Percentiles rank a stretch among this genome's conserved stretches.
Conservation (phyloP, 2,329 filamentous ascomycete genomes). For the Microcyclosporella mali region DNA sequence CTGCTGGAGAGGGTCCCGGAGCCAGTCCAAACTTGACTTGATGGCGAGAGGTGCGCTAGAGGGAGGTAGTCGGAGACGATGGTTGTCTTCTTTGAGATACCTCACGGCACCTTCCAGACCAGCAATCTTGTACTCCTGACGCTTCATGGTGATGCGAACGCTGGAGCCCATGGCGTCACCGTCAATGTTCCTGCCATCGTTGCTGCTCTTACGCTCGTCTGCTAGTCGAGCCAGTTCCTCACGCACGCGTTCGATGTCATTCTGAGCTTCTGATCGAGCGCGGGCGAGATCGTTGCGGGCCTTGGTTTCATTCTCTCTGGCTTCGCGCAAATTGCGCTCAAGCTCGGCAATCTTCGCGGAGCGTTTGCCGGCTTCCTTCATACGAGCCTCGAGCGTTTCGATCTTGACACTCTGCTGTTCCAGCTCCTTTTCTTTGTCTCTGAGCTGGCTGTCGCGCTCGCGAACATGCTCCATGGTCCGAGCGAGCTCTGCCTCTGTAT, state of each 20-base stretch:
- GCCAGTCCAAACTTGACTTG: conserved; percentile 50
- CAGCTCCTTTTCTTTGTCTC: conserved; percentile 62
- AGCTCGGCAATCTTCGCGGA: conserved; percentile 62
- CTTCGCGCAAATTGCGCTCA: conserved; percentile 40
- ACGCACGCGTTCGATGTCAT: conserved; percentile 24
- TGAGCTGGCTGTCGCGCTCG: conserved; percentile 57
- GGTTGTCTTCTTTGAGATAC: conserved; percentile 62
- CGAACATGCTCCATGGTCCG: conserved; percentile 73
- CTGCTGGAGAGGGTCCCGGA: conserved; percentile 54
- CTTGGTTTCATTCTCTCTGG: conserved; percentile 50
- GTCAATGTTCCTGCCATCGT: conserved; percentile 52
- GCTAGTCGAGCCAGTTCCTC: conserved; percentile 26
- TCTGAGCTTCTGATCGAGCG: conserved; percentile 22
- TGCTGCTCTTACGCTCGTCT: conserved; percentile 25
- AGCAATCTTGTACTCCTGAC: conserved; percentile 62
- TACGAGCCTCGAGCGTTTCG: conserved; percentile 80
- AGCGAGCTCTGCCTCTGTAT: conserved; percentile 78
- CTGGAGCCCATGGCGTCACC: conserved; percentile 64
- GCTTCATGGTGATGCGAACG: conserved; percentile 63
- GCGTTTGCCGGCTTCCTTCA: conserved; percentile 76
- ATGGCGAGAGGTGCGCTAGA: conserved; percentile 15
- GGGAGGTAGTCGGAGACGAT: conserved; percentile 49
- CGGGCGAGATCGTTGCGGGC: conserved; percentile 32
- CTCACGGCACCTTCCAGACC: conserved; percentile 58
- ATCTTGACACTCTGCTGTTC: conserved; percentile 89